Conservation (phyloP, 495 filamentous ascomycete genomes). For the Baudoinia panamericana region DNA sequence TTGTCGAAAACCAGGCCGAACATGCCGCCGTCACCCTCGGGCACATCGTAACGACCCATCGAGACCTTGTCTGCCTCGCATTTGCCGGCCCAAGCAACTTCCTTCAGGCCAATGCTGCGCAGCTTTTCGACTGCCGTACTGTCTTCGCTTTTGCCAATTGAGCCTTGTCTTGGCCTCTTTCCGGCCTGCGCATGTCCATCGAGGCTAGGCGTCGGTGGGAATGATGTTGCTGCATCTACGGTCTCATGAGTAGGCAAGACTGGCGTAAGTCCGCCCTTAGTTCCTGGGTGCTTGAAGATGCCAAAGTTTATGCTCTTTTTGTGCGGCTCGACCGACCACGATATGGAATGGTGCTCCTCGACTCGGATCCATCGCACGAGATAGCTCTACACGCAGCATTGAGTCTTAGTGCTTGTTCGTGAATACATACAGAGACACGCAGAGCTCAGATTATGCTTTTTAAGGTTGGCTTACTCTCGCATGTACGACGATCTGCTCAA, state of each 20-base stretch:
- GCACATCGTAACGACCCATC: slow-evolving; percentile 75
- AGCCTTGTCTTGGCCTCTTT: slow-evolving; percentile 16
- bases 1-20: slow-evolving; percentile 97
- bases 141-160: slow-evolving; percentile 34
- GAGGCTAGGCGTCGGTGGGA: slow-evolving; percentile 29
- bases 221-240: slow-evolving; percentile 30
- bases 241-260: slow-evolving; percentile 37
- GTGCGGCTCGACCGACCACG: slow-evolving; percentile 93
- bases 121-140: slow-evolving; percentile 67
- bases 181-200: slow-evolving; percentile 4
- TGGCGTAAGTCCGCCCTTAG: slow-evolving; percentile 38
- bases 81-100: slow-evolving; percentile 79
- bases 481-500: slow-evolving; percentile 95
- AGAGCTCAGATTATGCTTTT: neutral
- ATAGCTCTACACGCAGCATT: too few species aligned
- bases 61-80: slow-evolving; percentile 95
- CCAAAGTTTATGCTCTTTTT: slow-evolving; percentile 97
- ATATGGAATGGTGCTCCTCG: slow-evolving; percentile 76
- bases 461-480: slow-evolving; percentile 67
- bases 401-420: too few species aligned
- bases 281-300: slow-evolving; percentile 89
- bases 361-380: slow-evolving; percentile 95
- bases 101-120: slow-evolving; percentile 69
- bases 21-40: slow-evolving; percentile 63
- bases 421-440: slow-evolving; percentile 4